Percentiles rank a stretch among this genome's conserved stretches.
These are phyloP conservation scores for Acanthamoeba lenticulata DNA, from an alignment of 208 protist genomes.

Conservation along the genomic window DNA sequence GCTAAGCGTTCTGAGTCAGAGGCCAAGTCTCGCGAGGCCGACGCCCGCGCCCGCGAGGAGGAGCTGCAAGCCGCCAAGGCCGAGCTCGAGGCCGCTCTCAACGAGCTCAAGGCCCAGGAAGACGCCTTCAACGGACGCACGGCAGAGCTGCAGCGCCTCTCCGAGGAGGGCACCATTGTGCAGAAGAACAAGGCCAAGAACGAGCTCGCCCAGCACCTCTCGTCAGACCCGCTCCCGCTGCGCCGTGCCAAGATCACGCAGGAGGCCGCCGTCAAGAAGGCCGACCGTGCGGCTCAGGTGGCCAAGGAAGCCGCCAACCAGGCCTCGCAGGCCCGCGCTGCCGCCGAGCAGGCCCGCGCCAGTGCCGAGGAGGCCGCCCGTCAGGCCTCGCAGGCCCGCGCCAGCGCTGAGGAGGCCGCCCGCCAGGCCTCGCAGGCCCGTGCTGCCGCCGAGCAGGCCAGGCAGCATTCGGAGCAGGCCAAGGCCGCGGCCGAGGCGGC, in stretches of 20 bases:
- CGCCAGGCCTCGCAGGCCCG: not conserved
- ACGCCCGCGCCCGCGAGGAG: slow-evolving; percentile 42
- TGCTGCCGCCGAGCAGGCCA: not conserved
- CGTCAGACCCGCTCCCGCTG: slow-evolving; percentile 22
- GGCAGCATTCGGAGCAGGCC: slow-evolving; percentile 54
- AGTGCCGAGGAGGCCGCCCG: not conserved
- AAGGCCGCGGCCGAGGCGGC: slow-evolving; percentile 67
- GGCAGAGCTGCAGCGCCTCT: slow-evolving; percentile 47
- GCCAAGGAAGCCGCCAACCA: slow-evolving; percentile 65
- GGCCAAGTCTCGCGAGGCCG: slow-evolving; percentile 59
- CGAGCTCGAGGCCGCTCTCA: slow-evolving; percentile 55
- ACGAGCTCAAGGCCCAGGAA: slow-evolving; percentile 72
- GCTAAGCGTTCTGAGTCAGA: slow-evolving; percentile 33
- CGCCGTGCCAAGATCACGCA: slow-evolving; percentile 37
- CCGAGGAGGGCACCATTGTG: slow-evolving; percentile 62
- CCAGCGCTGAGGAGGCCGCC: not conserved
- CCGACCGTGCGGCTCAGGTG: slow-evolving; percentile 60
- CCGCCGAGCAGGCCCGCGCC: not conserved
- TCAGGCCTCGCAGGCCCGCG: not conserved
- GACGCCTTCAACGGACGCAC: slow-evolving; percentile 67
- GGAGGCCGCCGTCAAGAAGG: slow-evolving; percentile 74
- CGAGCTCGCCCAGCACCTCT: slow-evolving; percentile 54
- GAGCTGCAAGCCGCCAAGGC: slow-evolving; percentile 26
- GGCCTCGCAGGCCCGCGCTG: slow-evolving; percentile 21
- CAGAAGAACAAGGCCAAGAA: slow-evolving; percentile 71